These are phyloP conservation scores for Dysphania ambrosioides DNA, from an alignment of 148 eudicot species.

Conservation along the genomic window DNA sequence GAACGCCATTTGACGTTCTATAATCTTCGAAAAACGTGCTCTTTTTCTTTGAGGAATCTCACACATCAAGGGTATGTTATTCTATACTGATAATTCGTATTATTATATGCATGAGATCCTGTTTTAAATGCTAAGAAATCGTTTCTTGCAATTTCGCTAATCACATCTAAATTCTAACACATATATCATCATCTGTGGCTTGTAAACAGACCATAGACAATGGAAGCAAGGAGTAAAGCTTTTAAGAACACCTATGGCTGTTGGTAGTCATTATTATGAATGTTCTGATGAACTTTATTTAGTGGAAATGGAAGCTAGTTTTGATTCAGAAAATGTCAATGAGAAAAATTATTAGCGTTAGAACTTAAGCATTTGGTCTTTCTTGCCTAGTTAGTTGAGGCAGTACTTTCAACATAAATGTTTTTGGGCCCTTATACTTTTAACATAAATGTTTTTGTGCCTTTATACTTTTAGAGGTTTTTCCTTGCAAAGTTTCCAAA, in stretches of 20 bases:
- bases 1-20: too few relatives aligned
- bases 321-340: constrained; percentile 48
- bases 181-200: too few relatives aligned
- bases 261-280: constrained; percentile 21
- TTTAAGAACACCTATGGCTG: constrained; percentile 41
- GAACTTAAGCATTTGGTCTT: background rate
- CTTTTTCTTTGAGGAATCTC: too few relatives aligned
- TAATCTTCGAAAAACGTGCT: too few relatives aligned
- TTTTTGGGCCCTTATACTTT: background rate
- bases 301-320: constrained; percentile 51
- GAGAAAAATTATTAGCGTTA: background rate
- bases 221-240: constrained; percentile 96
- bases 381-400: background rate
- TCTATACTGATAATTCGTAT: too few relatives aligned
- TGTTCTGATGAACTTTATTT: constrained; percentile 23
- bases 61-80: too few relatives aligned
- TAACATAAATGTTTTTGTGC: too few relatives aligned
- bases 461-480: too few relatives aligned
- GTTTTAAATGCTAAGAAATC: too few relatives aligned
- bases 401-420: background rate
- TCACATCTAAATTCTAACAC: too few relatives aligned
- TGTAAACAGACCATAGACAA: constrained; percentile 52
- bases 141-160: too few relatives aligned
- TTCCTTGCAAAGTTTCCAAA: background rate
- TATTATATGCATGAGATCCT: too few relatives aligned